A percentile compares a stretch with the other conserved stretches of the same genome.
These are phyloP conservation scores for Corymbia maculata DNA, from an alignment of 345 rosid genomes.

Conservation along the genomic window DNA sequence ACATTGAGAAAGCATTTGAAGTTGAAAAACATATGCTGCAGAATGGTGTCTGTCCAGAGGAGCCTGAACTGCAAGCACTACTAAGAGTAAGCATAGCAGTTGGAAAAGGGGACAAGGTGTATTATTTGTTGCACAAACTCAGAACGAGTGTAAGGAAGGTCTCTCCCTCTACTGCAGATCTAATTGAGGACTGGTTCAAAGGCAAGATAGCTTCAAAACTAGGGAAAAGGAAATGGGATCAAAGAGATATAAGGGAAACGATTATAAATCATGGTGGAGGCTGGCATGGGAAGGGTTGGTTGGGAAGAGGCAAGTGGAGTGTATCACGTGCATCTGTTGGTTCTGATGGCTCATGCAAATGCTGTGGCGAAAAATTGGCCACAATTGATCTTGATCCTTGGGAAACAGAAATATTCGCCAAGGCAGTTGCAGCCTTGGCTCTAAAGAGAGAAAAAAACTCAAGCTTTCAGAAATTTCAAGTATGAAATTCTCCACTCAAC, in stretches of 20 bases:
- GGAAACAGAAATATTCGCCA: slow-evolving; percentile 56
- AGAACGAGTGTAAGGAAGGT: slow-evolving; percentile 41
- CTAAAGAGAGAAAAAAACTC: slow-evolving; percentile 37
- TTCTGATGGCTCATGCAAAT: slow-evolving; percentile 38
- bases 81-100: slow-evolving; percentile 35
- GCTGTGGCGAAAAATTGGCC: slow-evolving; percentile 51
- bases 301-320: slow-evolving; percentile 57
- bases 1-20: slow-evolving; percentile 37
- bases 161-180: slow-evolving; percentile 32
- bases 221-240: slow-evolving; percentile 41
- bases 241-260: slow-evolving; percentile 19
- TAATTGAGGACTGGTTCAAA: slow-evolving; percentile 46
- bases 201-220: slow-evolving; percentile 34
- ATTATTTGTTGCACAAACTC: slow-evolving; percentile 51
- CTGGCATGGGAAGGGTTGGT: slow-evolving; percentile 72
- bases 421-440: slow-evolving; percentile 55
- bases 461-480: slow-evolving; percentile 60
- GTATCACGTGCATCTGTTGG: slow-evolving; percentile 25
- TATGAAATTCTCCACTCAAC: slow-evolving; percentile 4
- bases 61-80: slow-evolving; percentile 55
- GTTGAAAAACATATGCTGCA: slow-evolving; percentile 61
- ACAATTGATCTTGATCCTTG: slow-evolving; percentile 50
- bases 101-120: slow-evolving; percentile 50
- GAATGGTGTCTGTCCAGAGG: slow-evolving; percentile 54
- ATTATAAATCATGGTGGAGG: slow-evolving; percentile 54